Evolutionary conservation across 2,329 filamentous ascomycete species (phyloP).

Genomic region (Microdochium paspali): DNA sequence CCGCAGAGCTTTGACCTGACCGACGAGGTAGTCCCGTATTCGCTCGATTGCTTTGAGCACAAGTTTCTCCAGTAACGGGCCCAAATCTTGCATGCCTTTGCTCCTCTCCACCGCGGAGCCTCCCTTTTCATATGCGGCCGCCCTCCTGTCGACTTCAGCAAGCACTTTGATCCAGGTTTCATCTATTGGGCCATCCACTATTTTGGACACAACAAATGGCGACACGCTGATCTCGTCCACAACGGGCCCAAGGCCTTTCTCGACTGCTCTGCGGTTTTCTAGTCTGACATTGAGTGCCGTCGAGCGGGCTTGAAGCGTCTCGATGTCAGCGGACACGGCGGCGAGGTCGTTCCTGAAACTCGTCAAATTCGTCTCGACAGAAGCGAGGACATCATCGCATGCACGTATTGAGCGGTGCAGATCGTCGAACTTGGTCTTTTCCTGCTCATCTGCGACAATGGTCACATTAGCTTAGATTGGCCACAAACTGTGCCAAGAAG

Average conservation of each 20-base stretch:
- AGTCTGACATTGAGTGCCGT: conserved; percentile 73
- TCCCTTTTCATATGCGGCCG: conserved; percentile 61
- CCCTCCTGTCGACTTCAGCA: conserved; percentile 68
- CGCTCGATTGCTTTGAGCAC: conserved; percentile 86
- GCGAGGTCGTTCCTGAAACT: conserved; percentile 92
- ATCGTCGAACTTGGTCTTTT: conserved; percentile 80
- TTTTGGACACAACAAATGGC: conserved; percentile 72
- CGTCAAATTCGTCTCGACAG: conserved; percentile 84
- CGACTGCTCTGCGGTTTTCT: conserved; percentile 81
- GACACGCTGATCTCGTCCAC: conserved; percentile 89
- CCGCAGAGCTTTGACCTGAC: conserved; percentile 86
- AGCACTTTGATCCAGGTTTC: conserved; percentile 80
- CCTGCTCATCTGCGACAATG: conserved; percentile 53
- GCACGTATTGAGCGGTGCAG: conserved; percentile 81
- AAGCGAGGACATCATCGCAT: conserved; percentile 88
- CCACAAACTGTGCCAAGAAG: conserved; percentile 5
- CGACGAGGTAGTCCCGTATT: conserved; percentile 87
- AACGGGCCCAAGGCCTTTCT: conserved; percentile 76
- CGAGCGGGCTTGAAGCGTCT: conserved; percentile 82
- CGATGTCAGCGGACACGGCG: conserved; percentile 87
- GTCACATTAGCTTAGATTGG: conserved; percentile 4
- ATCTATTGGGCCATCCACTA: conserved; percentile 82
- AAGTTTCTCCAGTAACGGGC: conserved; percentile 75
- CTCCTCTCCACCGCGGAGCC: conserved; percentile 49
- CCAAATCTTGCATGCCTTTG: conserved; percentile 75